These are phyloP conservation scores for Ascochyta lentis DNA, from an alignment of 2,329 filamentous ascomycete genomes.

Conservation along the genomic window DNA sequence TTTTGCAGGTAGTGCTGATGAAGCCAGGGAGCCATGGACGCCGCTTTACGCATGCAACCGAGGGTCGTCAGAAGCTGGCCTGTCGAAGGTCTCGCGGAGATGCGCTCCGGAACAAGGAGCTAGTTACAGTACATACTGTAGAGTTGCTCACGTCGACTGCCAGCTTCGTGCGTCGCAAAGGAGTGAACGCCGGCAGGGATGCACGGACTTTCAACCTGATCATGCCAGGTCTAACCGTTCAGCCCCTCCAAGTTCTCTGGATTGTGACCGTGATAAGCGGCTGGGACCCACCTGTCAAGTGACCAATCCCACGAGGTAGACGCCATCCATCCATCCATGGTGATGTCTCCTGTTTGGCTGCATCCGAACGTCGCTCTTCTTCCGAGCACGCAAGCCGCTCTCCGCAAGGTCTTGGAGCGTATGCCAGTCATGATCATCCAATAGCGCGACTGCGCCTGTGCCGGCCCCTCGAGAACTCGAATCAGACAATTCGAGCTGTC, in stretches of 20 bases:
- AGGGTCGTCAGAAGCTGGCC: neutral
- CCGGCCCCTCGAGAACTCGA: slow-evolving; percentile 28
- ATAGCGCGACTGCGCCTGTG: slow-evolving; percentile 24
- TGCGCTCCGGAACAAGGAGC: slow-evolving; percentile 1
- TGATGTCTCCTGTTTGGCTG: slow-evolving; percentile 18
- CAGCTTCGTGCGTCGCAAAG: slow-evolving; percentile 2
- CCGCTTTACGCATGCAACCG: neutral
- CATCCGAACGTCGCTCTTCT: slow-evolving; percentile 25
- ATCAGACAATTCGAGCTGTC: slow-evolving; percentile 36
- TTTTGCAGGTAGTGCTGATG: slow-evolving; percentile 1
- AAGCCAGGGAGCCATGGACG: neutral
- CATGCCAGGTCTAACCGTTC: slow-evolving; percentile 6
- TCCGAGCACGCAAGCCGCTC: slow-evolving; percentile 31
- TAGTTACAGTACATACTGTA: neutral
- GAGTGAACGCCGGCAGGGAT: slow-evolving; percentile 6
- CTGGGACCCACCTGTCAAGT: slow-evolving; percentile 12
- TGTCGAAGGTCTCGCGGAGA: neutral
- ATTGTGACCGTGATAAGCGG: slow-evolving; percentile 17
- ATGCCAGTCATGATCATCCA: slow-evolving; percentile 24
- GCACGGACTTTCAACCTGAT: slow-evolving; percentile 8
- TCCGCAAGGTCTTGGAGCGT: slow-evolving; percentile 25
- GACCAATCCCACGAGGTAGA: slow-evolving; percentile 11
- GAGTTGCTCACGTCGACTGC: slow-evolving; percentile 3
- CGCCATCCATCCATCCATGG: slow-evolving; percentile 9
- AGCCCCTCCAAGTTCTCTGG: slow-evolving; percentile 12